Conservation (phyloP, 2,329 filamentous ascomycete genomes). For the Gaeumannomyces sp. region DNA sequence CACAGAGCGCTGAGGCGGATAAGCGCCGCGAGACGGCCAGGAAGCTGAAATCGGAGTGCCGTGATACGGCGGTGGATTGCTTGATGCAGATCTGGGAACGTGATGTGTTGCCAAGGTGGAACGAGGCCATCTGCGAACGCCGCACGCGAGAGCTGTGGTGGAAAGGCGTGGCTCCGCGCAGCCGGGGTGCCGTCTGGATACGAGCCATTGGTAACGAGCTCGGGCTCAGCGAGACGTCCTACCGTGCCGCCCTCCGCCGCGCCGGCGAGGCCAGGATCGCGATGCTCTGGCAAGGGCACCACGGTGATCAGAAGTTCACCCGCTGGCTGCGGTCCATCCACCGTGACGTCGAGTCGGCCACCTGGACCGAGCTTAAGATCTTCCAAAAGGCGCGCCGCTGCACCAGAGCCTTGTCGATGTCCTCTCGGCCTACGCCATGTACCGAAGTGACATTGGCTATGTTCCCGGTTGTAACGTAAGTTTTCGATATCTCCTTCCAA, state of each 20-base stretch:
- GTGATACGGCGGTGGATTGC: constrained; percentile 48
- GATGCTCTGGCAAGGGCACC: constrained; percentile 43
- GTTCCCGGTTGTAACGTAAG: constrained; percentile 68
- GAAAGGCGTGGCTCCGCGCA: constrained; percentile 67
- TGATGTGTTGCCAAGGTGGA: constrained; percentile 71
- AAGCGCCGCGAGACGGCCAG: constrained; percentile 50
- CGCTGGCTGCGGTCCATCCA: constrained; percentile 59
- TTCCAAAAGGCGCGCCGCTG: constrained; percentile 61
- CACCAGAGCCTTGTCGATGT: constrained; percentile 65
- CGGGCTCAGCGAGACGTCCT: constrained; percentile 60
- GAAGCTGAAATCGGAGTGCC: constrained; percentile 43
- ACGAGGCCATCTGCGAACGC: constrained; percentile 60
- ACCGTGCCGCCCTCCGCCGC: constrained; percentile 62
- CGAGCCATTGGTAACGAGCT: constrained; percentile 69
- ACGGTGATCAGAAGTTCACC: constrained; percentile 49
- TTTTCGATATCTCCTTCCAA: constrained; percentile 15
- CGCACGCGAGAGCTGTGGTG: constrained; percentile 75
- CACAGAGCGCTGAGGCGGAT: constrained; percentile 52
- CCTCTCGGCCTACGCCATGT: constrained; percentile 73
- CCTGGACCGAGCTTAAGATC: constrained; percentile 67
- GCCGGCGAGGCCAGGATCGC: constrained; percentile 57
- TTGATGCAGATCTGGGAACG: constrained; percentile 65
- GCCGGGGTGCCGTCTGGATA: constrained; percentile 63
- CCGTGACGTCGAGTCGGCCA: constrained; percentile 55
- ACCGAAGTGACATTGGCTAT: constrained; percentile 75